These are phyloP conservation scores for Diplocarpon rosae DNA, from an alignment of 2,329 filamentous ascomycete species.

Conservation along the genomic window DNA sequence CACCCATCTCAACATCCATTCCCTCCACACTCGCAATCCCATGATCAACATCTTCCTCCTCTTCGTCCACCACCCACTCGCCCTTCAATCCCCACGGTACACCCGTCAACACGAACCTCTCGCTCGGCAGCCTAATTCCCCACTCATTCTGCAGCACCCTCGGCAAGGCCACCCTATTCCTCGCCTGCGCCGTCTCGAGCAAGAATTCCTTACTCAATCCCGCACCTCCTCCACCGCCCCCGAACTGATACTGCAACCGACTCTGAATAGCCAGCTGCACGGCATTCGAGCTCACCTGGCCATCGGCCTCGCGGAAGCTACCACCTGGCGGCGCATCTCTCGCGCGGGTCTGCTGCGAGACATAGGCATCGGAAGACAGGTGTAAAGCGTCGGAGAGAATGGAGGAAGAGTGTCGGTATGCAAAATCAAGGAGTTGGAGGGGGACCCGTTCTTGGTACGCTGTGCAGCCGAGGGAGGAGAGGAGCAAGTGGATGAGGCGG, in stretches of 20 bases:
- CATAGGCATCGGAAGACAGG: slow-evolving; percentile 57
- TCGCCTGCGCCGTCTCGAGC: slow-evolving; percentile 59
- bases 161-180: slow-evolving; percentile 57
- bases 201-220: slow-evolving; percentile 64
- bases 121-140: slow-evolving; percentile 55
- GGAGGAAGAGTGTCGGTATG: slow-evolving; percentile 68
- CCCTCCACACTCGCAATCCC: slow-evolving; percentile 26
- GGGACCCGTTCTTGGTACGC: slow-evolving; percentile 75
- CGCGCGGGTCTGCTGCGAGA: slow-evolving; percentile 29
- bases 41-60: slow-evolving; percentile 25
- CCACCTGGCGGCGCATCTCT: slow-evolving; percentile 25
- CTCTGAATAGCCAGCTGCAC: slow-evolving; percentile 63
- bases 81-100: slow-evolving; percentile 53
- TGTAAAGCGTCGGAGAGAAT: slow-evolving; percentile 62
- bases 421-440: slow-evolving; percentile 73
- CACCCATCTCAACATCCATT: slow-evolving; percentile 17
- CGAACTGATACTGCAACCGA: slow-evolving; percentile 59
- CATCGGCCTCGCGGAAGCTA: slow-evolving; percentile 25
- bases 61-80: slow-evolving; percentile 41
- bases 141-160: slow-evolving; percentile 53
- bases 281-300: slow-evolving; percentile 49
- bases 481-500: slow-evolving; percentile 67
- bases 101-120: slow-evolving; percentile 57
- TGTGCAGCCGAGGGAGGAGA: slow-evolving; percentile 67
- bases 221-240: slow-evolving; percentile 38